Percentiles rank a stretch among this genome's conserved stretches.
phyloP scores from a whole-genome alignment of 2,329 filamentous ascomycete species.

The Trichoderma brevicompactum region DNA sequence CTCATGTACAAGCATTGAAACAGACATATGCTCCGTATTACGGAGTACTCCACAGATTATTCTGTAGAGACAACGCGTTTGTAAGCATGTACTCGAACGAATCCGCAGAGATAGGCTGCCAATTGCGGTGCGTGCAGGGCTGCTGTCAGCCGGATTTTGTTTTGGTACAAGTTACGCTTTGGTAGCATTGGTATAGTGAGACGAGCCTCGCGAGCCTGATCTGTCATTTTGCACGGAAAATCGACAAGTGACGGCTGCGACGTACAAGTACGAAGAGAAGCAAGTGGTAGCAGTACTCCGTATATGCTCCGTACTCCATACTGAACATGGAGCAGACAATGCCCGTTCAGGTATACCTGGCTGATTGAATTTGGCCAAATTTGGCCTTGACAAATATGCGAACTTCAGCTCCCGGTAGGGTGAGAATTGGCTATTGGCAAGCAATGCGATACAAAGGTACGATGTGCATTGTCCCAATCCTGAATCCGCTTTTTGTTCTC shows the following conservation, averaged over 20 bases:
- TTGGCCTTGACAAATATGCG: not conserved
- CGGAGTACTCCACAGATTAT: not conserved
- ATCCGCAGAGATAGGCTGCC: conserved; percentile 7
- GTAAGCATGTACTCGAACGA: conserved; percentile 1
- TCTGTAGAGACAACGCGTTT: not conserved
- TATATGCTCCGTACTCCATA: not conserved
- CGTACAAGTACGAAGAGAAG: not conserved
- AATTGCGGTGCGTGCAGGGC: conserved; percentile 4
- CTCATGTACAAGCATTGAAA: not conserved
- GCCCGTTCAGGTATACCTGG: not conserved
- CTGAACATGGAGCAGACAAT: not conserved
- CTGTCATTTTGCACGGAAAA: conserved; percentile 28
- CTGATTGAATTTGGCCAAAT: not conserved
- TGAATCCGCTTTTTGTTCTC: no score
- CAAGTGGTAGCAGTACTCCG: not conserved
- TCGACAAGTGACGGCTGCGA: conserved; percentile 31
- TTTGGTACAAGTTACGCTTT: conserved; percentile 7
- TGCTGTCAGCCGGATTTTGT: conserved; percentile 6
- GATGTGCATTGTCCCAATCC: not conserved
- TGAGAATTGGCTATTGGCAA: not conserved
- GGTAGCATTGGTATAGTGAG: conserved; percentile 16
- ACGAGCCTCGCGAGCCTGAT: conserved; percentile 28
- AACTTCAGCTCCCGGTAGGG: not conserved
- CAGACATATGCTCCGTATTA: conserved; percentile 11
- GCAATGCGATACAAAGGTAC: conserved; percentile 3